Conservation (phyloP, 805 yeast species). For the Saccharomycopsis sp. region DNA sequence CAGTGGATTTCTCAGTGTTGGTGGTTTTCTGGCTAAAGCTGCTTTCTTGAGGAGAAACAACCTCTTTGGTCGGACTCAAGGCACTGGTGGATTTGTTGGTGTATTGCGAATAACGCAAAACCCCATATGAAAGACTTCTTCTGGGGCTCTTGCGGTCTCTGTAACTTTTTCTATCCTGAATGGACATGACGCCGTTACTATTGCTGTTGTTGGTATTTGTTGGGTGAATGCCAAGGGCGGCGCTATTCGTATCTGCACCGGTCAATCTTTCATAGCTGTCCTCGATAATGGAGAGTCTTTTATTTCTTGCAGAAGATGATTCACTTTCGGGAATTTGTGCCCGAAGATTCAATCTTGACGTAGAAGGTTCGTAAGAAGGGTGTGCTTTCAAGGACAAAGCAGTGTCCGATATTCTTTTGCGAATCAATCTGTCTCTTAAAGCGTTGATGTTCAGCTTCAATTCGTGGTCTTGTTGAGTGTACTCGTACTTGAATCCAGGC, state of each 20-base stretch:
- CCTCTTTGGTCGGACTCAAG: constrained; percentile 6
- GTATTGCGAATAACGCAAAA: constrained; percentile 18
- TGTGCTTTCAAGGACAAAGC: constrained; percentile 18
- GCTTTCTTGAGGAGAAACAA: constrained; percentile 4
- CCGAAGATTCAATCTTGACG: not conserved
- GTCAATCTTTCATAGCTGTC: constrained; percentile 18
- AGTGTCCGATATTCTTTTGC: constrained; percentile 20
- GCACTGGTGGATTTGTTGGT: constrained; percentile 8
- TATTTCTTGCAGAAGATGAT: not conserved
- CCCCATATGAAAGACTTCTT: constrained; percentile 13
- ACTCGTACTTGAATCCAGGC: constrained; percentile 14
- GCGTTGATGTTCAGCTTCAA: constrained; percentile 19
- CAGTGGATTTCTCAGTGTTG: not conserved
- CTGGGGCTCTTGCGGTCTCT: constrained; percentile 2
- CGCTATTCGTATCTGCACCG: constrained; percentile 1
- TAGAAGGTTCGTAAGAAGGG: not conserved
- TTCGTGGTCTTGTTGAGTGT: constrained; percentile 18
- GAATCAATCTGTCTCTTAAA: constrained; percentile 14
- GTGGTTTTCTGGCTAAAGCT: not conserved
- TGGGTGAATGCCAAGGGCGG: not conserved
- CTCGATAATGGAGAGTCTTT: constrained; percentile 14
- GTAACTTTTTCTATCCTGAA: not conserved
- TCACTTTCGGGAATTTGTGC: not conserved
- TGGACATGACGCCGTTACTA: not conserved
- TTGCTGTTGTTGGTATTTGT: not conserved